Base-by-base conservation (phyloP, 2,329 filamentous ascomycete species). In the Pseudogymnoascus sp. region DNA sequence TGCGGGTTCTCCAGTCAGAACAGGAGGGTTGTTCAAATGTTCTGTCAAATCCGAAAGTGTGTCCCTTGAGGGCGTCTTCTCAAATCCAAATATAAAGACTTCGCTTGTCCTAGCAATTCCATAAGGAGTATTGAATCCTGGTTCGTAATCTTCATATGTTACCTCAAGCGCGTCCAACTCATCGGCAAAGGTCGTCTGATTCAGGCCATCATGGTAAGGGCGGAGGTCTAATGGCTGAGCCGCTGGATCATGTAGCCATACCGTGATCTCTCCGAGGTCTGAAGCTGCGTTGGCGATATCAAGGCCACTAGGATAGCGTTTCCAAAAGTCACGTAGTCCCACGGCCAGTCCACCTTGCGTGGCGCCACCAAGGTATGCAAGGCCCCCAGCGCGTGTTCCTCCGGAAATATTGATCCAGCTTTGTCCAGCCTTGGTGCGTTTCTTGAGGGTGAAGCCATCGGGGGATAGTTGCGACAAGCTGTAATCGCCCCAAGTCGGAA, bases 101-200 rank as follows among this genome's bases (percentile, higher is more conserved):
- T 87, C 82, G 63, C 80, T 86, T 0, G 83, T 86, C 39, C 82
- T 74, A 0, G 78, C 82, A 35, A 87, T 80, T 0, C 84, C 84
- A 58, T 81, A 80, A 0, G 84, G 80, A 0, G 81, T 84, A 62
- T 81, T 76, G 42, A 83, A 84, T 0, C 78, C 79, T 0, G 71
- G 72, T 63, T 87, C 83, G 64, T 78, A 87, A 64, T 87, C 84
- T 63, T 87, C 84, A 63, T 87, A 87, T 0, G 84, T 87, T 21
- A 87, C 82, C 27, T 84, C 78, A 0, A 86, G 76, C 1, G 82
- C 84, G 63, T 85, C 83, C 0, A 85, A 72, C 68, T 87, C 80
- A 15, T 86, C 77, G 0, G 74, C 75, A 63, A 85, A 87, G 0
- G 77, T 81, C 44, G 84, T 77, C 66, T 82, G 68, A 0, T 81